These are phyloP conservation scores for Hymenoscyphus fructigenus DNA, from an alignment of 2,329 filamentous ascomycete species.

Conservation along the genomic window DNA sequence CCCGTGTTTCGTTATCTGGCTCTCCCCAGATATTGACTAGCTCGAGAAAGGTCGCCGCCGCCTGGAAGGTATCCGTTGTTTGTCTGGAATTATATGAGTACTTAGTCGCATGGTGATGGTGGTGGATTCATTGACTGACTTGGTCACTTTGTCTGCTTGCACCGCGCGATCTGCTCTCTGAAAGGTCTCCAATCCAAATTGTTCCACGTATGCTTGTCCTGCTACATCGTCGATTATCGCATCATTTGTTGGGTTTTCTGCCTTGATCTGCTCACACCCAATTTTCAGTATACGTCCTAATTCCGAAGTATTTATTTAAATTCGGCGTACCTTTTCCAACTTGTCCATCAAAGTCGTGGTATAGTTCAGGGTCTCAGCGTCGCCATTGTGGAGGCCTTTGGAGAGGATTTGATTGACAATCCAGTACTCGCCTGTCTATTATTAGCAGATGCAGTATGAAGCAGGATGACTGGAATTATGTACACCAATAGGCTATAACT, in stretches of 20 bases:
- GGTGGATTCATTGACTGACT: conserved; percentile 56
- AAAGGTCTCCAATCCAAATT: conserved; percentile 89
- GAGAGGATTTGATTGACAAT: conserved; percentile 88
- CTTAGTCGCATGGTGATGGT: background rate
- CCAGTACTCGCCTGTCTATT: conserved; percentile 74
- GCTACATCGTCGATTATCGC: conserved; percentile 82
- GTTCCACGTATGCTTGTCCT: conserved; percentile 88
- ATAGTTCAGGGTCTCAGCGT: conserved; percentile 76
- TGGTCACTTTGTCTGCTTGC: conserved; percentile 78
- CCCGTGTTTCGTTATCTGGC: conserved; percentile 69
- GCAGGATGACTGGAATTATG: conserved; percentile 38
- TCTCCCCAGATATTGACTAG: conserved; percentile 80
- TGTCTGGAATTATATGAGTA: conserved; percentile 52
- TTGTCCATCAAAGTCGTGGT: conserved; percentile 87
- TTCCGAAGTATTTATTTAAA: background rate
- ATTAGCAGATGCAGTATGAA: background rate
- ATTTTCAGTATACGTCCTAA: conserved; percentile 2
- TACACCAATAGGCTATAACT: conserved; percentile 94
- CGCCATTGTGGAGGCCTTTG: conserved; percentile 73
- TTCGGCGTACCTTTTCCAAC: conserved; percentile 66
- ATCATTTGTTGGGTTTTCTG: conserved; percentile 72
- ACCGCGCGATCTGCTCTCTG: conserved; percentile 80
- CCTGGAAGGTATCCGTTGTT: conserved; percentile 92
- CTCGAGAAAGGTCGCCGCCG: conserved; percentile 89
- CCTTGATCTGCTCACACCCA: conserved; percentile 59